Percentiles rank a stretch among this genome's conserved stretches.
These are phyloP conservation scores for Candida mesenterica DNA, from an alignment of 1,139 yeast species.

Conservation along the genomic window DNA sequence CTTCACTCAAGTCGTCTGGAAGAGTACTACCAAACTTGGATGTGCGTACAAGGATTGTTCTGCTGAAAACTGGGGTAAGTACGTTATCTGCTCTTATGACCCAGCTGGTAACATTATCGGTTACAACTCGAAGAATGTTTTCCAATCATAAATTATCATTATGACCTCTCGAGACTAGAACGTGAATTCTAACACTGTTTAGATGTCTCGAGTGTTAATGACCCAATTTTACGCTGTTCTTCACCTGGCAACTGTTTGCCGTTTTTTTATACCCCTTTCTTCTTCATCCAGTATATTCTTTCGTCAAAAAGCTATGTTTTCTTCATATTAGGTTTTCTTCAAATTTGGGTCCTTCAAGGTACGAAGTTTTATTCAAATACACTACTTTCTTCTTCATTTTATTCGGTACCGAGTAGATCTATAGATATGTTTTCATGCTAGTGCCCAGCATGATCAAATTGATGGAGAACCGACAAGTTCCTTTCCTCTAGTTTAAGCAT, in stretches of 20 bases:
- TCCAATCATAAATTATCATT: constrained; percentile 20
- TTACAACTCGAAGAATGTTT: constrained; percentile 49
- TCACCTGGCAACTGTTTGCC: constrained; percentile 1
- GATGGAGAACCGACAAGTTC: too few species aligned
- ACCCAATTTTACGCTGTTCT: constrained; percentile 5
- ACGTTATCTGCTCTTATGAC: constrained; percentile 53
- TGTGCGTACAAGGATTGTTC: constrained; percentile 44
- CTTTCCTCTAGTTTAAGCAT: too few species aligned
- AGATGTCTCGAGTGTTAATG: constrained; percentile 1
- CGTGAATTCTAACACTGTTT: constrained; percentile 12
- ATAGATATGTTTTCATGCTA: too few species aligned
- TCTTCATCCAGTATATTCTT: too few species aligned
- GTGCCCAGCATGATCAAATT: too few species aligned
- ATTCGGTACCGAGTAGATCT: too few species aligned
- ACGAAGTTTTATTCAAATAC: too few species aligned
- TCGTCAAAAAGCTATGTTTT: too few species aligned
- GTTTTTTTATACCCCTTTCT: too few species aligned
- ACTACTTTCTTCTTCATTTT: too few species aligned
- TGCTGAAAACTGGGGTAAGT: constrained; percentile 44
- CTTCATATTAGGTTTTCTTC: too few species aligned
- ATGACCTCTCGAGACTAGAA: not conserved
- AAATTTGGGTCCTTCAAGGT: too few species aligned
- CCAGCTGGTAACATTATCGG: constrained; percentile 55
- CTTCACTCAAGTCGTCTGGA: constrained; percentile 45
- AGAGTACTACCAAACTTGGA: constrained; percentile 32